phyloP scores from a whole-genome alignment of 78 protist species.

The Dictyostelium discoideum region dicty_2.7 NC_007088.5:6370501-6371000 shows the following conservation, averaged over 20 bases:
- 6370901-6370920: too few species aligned
- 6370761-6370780: neutral
- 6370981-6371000: too few species aligned
- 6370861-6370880: neutral
- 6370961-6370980: too few species aligned
- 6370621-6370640: neutral
- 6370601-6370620: neutral
- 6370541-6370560: neutral
- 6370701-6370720: neutral
- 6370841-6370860: neutral
- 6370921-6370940: too few species aligned
- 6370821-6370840: neutral
- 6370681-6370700: neutral
- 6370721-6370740: neutral
- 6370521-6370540: neutral
- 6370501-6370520: neutral
- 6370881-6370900: too few species aligned
- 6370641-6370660: neutral
- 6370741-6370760: neutral
- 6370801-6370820: slow-evolving; percentile 9
- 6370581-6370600: neutral
- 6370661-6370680: neutral
- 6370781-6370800: neutral
- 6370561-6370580: neutral
- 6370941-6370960: too few species aligned